A percentile compares a stretch with the other conserved stretches of the same genome.
These are phyloP conservation scores for Boletus pseudopeckii DNA, from an alignment of 768 basidiomycete species.

Conservation along the genomic window DNA sequence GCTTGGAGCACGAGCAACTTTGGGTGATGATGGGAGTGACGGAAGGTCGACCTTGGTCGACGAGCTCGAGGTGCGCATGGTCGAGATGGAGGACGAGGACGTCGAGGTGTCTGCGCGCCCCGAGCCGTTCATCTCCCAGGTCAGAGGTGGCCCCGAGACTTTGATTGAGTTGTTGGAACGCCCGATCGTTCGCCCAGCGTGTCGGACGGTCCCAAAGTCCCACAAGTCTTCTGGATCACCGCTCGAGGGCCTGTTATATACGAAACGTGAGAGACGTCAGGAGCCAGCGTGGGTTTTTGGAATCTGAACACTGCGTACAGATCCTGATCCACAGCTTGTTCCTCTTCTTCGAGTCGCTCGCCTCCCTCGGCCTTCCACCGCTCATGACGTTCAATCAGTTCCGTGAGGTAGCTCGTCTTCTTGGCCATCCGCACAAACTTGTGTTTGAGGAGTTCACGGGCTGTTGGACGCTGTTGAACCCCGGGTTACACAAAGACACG, in stretches of 20 bases:
- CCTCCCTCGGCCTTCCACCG: slow-evolving; percentile 92
- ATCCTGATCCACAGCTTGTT: slow-evolving; percentile 58
- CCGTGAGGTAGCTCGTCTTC: slow-evolving; percentile 91
- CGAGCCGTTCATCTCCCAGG: slow-evolving; percentile 75
- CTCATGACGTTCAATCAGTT: slow-evolving; percentile 92
- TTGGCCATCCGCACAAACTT: slow-evolving; percentile 94
- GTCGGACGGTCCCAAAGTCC: slow-evolving; percentile 97
- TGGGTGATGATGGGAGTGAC: slow-evolving; percentile 46
- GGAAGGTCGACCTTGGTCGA: slow-evolving; percentile 61
- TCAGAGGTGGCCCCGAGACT: slow-evolving; percentile 63
- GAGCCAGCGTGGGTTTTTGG: background rate
- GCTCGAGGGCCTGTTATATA: slow-evolving; percentile 41
- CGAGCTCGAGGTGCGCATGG: slow-evolving; percentile 35
- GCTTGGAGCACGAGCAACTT: slow-evolving; percentile 34
- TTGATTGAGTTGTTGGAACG: slow-evolving; percentile 53
- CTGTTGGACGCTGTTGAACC: slow-evolving; percentile 73
- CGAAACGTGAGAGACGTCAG: background rate
- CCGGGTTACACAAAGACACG: slow-evolving; percentile 13
- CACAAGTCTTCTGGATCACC: slow-evolving; percentile 81
- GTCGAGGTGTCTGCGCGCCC: slow-evolving; percentile 39
- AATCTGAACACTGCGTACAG: slow-evolving; percentile 42
- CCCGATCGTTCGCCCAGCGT: slow-evolving; percentile 69
- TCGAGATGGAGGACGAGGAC: slow-evolving; percentile 37
- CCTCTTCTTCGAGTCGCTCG: slow-evolving; percentile 68
- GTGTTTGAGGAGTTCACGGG: slow-evolving; percentile 93